These are phyloP conservation scores for Nitzschia sp. DNA, from an alignment of 108 stramenopile genomes.

Conservation along the genomic window DNA sequence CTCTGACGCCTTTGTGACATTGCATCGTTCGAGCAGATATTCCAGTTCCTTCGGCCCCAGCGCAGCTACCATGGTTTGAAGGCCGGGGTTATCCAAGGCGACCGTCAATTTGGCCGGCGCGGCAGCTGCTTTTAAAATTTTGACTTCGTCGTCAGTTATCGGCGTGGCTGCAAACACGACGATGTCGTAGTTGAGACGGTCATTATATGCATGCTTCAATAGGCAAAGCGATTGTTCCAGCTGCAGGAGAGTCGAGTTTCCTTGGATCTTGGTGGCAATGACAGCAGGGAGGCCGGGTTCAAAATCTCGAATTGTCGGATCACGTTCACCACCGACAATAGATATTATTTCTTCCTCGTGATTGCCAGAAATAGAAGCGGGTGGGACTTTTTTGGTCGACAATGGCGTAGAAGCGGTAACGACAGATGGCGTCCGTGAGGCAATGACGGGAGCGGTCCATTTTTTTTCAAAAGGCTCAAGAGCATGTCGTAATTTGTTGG, in stretches of 20 bases:
- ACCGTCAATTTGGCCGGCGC: conserved; percentile 42
- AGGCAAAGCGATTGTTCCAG: conserved; percentile 42
- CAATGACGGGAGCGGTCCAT: no score
- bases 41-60: conserved; percentile 15
- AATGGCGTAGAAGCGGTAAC: no score
- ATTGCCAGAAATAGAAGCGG: no score
- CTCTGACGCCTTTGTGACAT: conserved; percentile 1
- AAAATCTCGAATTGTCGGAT: background rate
- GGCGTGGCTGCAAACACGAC: conserved; percentile 41
- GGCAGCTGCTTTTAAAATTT: conserved; percentile 21
- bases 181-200: conserved; percentile 40
- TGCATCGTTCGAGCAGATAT: conserved; percentile 33
- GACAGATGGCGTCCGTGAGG: no score
- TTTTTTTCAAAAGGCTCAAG: background rate
- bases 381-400: no score
- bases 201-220: conserved; percentile 45
- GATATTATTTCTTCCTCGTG: no score
- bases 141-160: conserved; percentile 7
- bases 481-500: background rate
- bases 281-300: conserved; percentile 19
- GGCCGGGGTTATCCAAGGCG: conserved; percentile 39
- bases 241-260: background rate
- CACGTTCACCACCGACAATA: no score
- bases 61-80: conserved; percentile 32
- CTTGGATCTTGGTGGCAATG: conserved; percentile 56